Percentiles rank a stretch among this genome's conserved stretches.
phyloP scores from a whole-genome alignment of 2,329 filamentous ascomycete species.

The Cercospora beticola region DNA sequence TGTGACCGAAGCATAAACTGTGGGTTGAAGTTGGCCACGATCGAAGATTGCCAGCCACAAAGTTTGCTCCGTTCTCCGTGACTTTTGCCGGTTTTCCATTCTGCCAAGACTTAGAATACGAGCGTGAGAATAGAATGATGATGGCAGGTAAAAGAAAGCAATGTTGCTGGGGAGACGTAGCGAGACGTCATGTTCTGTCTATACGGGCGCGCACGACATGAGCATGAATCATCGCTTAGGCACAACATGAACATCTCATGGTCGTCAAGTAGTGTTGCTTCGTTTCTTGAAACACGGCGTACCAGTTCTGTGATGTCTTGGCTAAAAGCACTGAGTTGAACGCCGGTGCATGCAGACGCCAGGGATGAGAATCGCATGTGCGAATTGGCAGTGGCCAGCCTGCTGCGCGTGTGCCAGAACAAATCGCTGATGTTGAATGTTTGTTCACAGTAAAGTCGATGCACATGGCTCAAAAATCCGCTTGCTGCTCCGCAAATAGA shows the following conservation, averaged over 20 bases:
- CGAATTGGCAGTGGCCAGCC: not conserved
- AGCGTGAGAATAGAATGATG: not conserved
- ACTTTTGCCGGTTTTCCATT: not conserved
- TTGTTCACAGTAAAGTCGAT: not conserved
- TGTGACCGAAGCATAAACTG: not conserved
- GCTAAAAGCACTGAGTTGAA: not conserved
- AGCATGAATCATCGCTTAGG: not conserved
- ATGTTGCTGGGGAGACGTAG: not conserved
- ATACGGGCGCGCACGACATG: not conserved
- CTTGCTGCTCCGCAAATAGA: too few relatives aligned
- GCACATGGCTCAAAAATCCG: not conserved
- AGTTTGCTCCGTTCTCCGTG: not conserved
- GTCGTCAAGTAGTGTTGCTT: not conserved
- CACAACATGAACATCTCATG: not conserved
- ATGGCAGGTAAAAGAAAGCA: not conserved
- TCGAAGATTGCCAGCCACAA: not conserved
- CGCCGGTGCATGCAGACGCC: not conserved
- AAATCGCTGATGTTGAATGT: not conserved
- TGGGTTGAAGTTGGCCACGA: not conserved
- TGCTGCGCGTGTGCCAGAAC: not conserved
- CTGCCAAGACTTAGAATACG: not conserved
- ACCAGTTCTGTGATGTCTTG: not conserved
- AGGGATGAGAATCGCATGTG: not conserved
- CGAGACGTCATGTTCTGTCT: not conserved
- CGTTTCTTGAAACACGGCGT: not conserved